Base-by-base conservation (phyloP, 352 stramenopile species). In the Pythium aristosporum region DNA sequence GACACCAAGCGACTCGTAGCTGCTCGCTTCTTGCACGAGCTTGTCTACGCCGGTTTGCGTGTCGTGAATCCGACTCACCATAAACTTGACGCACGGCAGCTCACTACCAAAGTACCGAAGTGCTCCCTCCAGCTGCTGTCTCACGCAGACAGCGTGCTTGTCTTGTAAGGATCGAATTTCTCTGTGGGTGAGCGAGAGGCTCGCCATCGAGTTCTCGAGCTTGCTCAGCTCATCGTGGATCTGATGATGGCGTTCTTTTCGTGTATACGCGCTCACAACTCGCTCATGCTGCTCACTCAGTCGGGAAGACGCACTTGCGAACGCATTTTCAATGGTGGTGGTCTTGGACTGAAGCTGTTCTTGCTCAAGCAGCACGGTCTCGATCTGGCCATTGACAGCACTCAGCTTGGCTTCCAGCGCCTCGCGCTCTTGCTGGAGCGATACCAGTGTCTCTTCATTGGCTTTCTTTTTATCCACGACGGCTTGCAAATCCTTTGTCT, bases 51-150 rank as follows among this genome's bases (percentile, higher is more conserved):
- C 61, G 2, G 63, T 36, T 34, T 82, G 63, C 5, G 77, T 74
- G 37, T 91, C 75, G 32, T 77, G 63, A 1, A 88, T 77, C 7
- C 85, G 78, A 10, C 74, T 77, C 68, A 81, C 79, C 79, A 92
- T 92, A 55, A 92, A 92, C 65, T 91, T 87, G 12, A 92, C 69
- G 46, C 85, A 94, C 21, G 82, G 83, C 51, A 90, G 54, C 44
- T 94, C 78, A 54, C 83, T 89, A 47, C 77, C 77, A 56, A 91
- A 89, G 51, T 92, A 94, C 25, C 82, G 79, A 11, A 89, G 56
- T 15, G 82, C 73, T 30, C 77, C 80, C 63, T 94, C 79, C 13
- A 92, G 51, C 37, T 92, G 78, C 66, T 92, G 82, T 0, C 73
- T 63, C 47, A 85, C 42, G 47, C 76, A 87, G 20, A 60, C 54